Conservation (phyloP, 139 green algal genomes). For the Choricystis sp. region DNA sequence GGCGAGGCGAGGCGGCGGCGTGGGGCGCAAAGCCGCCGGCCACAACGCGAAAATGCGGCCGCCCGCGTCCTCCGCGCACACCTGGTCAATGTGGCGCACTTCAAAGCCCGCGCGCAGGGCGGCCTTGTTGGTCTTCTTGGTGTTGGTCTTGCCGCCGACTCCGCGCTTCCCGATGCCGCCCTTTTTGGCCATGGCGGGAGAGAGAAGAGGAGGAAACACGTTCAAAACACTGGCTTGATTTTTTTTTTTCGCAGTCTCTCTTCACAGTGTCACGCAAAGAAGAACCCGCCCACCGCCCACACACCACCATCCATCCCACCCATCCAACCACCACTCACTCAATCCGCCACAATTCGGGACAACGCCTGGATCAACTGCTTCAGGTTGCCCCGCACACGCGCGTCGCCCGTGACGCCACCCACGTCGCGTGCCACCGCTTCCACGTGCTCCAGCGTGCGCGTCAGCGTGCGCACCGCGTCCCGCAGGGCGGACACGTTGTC, state of each 20-base stretch:
- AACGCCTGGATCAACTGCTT: slow-evolving; percentile 77
- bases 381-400: slow-evolving; percentile 55
- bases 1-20: neutral
- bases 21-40: no score
- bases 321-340: slow-evolving; percentile 1
- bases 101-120: slow-evolving; percentile 30
- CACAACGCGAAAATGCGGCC: neutral
- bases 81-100: slow-evolving; percentile 54
- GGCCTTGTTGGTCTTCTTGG: slow-evolving; percentile 26
- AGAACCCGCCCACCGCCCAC: neutral
- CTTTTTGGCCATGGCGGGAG: neutral
- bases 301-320: neutral
- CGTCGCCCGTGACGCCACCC: slow-evolving; percentile 50
- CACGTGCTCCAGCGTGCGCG: slow-evolving; percentile 58
- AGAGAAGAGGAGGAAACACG: no score
- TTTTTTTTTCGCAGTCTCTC: neutral
- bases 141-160: slow-evolving; percentile 10
- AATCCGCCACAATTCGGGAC: slow-evolving; percentile 63
- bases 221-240: no score
- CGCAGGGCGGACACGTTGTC: slow-evolving; percentile 75
- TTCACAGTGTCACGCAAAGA: neutral
- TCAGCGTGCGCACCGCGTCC: slow-evolving; percentile 58
- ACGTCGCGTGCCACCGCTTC: slow-evolving; percentile 46
- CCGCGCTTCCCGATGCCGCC: neutral
- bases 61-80: slow-evolving; percentile 7